phyloP scores from a whole-genome alignment of 1,284 basidiomycete genomes.

The Kwoniella shivajii region DNA sequence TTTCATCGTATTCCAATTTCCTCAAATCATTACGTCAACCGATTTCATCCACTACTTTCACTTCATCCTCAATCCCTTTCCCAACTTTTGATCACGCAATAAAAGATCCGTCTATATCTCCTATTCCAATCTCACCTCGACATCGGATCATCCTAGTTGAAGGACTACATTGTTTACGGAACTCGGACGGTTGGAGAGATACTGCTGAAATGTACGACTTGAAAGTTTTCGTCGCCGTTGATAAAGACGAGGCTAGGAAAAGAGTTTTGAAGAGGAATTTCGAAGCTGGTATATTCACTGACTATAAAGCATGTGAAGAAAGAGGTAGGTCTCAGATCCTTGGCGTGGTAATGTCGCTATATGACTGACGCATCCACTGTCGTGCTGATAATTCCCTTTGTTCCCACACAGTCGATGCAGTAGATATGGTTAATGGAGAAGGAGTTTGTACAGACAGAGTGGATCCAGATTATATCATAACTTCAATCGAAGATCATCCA shows the following conservation, averaged over 20 bases:
- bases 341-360: not conserved
- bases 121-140: constrained; percentile 61
- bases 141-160: constrained; percentile 80
- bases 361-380: not conserved
- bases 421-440: constrained; percentile 19
- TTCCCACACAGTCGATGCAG: constrained; percentile 13
- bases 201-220: constrained; percentile 72
- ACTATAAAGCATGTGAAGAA: constrained; percentile 26
- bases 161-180: constrained; percentile 77
- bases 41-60: constrained; percentile 59
- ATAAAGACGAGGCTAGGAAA: constrained; percentile 62
- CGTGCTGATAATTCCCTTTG: not conserved
- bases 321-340: constrained; percentile 28
- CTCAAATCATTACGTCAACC: constrained; percentile 64
- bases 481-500: constrained; percentile 10
- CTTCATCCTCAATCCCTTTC: constrained; percentile 41
- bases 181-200: constrained; percentile 69
- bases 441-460: constrained; percentile 9
- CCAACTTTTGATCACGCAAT: constrained; percentile 57
- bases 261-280: constrained; percentile 63
- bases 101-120: constrained; percentile 58
- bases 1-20: constrained; percentile 68
- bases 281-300: constrained; percentile 36
- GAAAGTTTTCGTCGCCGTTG: constrained; percentile 73
- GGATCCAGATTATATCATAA: constrained; percentile 9